phyloP scores from a whole-genome alignment of 1,284 basidiomycete genomes.

The Volvariella surrecta region DNA sequence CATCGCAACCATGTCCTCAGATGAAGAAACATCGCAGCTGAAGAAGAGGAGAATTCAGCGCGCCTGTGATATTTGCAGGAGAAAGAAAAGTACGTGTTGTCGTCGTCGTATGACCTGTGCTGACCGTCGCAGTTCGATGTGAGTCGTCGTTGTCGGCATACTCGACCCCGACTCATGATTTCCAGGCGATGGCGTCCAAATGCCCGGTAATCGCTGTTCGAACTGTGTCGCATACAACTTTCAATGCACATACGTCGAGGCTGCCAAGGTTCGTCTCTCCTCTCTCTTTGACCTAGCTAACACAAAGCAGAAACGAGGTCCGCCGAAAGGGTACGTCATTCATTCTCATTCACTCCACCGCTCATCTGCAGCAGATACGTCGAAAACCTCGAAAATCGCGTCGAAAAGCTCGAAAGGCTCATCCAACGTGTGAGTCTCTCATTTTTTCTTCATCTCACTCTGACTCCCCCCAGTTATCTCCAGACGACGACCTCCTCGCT shows the following conservation, averaged over 20 bases:
- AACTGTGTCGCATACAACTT: constrained; percentile 69
- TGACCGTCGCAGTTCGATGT: constrained; percentile 39
- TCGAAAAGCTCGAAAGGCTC: constrained; percentile 67
- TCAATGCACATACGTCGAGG: constrained; percentile 74
- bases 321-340: constrained; percentile 66
- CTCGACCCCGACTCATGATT: neutral
- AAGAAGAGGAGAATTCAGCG: constrained; percentile 69
- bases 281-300: constrained; percentile 1
- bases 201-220: constrained; percentile 64
- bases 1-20: constrained; percentile 28
- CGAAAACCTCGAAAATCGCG: constrained; percentile 62
- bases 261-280: constrained; percentile 47
- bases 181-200: constrained; percentile 52
- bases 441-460: neutral
- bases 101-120: too few relatives aligned
- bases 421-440: constrained; percentile 39
- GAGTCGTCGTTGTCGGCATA: constrained; percentile 15
- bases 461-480: constrained; percentile 24
- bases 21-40: constrained; percentile 28
- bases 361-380: constrained; percentile 44
- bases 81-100: constrained; percentile 71
- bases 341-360: constrained; percentile 8
- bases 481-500: constrained; percentile 22
- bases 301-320: constrained; percentile 60
- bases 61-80: constrained; percentile 68